Evolutionary conservation across 2,329 filamentous ascomycete species (phyloP).

Genomic region (Allantophomopsis lycopodina): DNA sequence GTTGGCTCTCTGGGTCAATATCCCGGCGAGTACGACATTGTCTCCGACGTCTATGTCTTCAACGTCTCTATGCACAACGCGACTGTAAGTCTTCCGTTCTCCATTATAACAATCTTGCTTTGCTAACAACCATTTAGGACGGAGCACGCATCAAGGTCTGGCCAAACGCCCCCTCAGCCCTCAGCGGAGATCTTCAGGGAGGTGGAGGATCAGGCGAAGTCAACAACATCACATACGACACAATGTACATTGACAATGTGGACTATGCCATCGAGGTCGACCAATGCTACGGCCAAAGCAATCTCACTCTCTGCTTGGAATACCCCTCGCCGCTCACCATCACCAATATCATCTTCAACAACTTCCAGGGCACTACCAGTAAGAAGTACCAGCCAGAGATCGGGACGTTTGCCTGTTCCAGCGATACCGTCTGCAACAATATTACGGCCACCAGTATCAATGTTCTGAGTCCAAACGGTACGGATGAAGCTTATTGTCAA

Average conservation of each 20-base stretch:
- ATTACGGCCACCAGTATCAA: constrained; percentile 32
- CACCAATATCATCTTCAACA: constrained; percentile 37
- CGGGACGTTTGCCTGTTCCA: constrained; percentile 32
- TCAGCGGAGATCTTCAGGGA: constrained; percentile 47
- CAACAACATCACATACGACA: constrained; percentile 53
- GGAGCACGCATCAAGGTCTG: constrained; percentile 64
- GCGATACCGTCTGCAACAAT: constrained; percentile 28
- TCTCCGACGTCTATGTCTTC: constrained; percentile 54
- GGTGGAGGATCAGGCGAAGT: constrained; percentile 50
- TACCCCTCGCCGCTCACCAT: constrained; percentile 41
- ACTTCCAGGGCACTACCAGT: constrained; percentile 39
- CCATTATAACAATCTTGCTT: constrained; percentile 7
- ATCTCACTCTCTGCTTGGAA: constrained; percentile 44
- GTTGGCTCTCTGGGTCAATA: constrained; percentile 64
- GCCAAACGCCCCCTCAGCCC: constrained; percentile 34
- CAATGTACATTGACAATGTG: constrained; percentile 44
- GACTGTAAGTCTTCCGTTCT: constrained; percentile 17
- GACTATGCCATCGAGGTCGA: constrained; percentile 51
- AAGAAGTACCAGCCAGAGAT: constrained; percentile 27
- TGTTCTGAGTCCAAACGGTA: constrained; percentile 31
- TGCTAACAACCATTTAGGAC: constrained; percentile 30
- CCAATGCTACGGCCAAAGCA: constrained; percentile 52
- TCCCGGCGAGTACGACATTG: constrained; percentile 43
- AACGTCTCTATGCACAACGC: constrained; percentile 46
- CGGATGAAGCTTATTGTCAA: constrained; percentile 26